Conservation (phyloP, 2,329 filamentous ascomycete genomes). For the Thielaviopsis euricoi region DNA sequence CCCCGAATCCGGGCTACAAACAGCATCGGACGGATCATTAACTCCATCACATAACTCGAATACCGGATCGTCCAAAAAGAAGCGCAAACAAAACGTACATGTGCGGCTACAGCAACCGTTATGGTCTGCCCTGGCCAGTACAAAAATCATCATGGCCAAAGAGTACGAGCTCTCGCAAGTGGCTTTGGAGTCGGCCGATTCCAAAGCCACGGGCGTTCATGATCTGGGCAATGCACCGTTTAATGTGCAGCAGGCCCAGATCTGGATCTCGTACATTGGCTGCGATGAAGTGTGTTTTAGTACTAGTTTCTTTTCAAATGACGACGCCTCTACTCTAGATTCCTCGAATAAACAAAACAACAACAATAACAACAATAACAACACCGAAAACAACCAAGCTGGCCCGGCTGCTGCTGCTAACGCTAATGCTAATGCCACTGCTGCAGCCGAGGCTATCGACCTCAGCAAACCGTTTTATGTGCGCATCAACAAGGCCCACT, state of each 20-base stretch:
- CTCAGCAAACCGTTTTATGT: conserved; percentile 63
- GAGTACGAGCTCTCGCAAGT: conserved; percentile 73
- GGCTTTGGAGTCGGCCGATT: conserved; percentile 54
- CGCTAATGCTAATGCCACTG: not conserved
- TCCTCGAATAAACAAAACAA: conserved; percentile 16
- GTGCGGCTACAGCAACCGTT: conserved; percentile 81
- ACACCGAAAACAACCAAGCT: no score
- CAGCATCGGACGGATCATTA: conserved; percentile 15
- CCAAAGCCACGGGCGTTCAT: conserved; percentile 60
- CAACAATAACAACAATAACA: conserved; percentile 18
- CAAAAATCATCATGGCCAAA: conserved; percentile 91
- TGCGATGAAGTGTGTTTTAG: conserved; percentile 64
- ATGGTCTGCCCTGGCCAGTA: conserved; percentile 87
- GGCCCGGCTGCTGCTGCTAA: no score
- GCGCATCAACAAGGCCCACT: conserved; percentile 60
- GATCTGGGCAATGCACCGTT: conserved; percentile 63
- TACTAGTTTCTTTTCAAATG: conserved; percentile 45
- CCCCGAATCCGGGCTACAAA: conserved; percentile 19
- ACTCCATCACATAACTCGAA: conserved; percentile 23
- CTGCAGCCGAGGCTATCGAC: conserved; percentile 37
- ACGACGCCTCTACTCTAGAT: conserved; percentile 16
- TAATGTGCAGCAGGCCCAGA: conserved; percentile 50
- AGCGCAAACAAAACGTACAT: conserved; percentile 79
- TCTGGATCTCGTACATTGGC: conserved; percentile 69
- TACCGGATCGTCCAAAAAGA: conserved; percentile 54